Evolutionary conservation across 2,329 filamentous ascomycete genomes (phyloP), one percentile per base, ranked within the genome.

Genomic region (Phialocephala sp.): DNA sequence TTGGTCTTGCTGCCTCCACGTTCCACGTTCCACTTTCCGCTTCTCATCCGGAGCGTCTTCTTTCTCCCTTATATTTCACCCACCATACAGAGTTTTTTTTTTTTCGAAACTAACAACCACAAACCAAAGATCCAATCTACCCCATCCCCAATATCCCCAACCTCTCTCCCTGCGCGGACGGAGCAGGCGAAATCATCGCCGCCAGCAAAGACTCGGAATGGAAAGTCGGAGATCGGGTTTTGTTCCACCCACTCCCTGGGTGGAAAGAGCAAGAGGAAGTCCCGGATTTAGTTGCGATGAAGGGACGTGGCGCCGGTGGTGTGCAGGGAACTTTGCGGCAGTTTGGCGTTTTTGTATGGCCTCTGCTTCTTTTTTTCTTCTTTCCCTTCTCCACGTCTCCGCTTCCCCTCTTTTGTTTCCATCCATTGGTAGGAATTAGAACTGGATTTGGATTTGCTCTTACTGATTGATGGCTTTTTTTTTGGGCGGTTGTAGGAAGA

Each of bases 141-240:
- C 55, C 55, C 14, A 9, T 57, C n/a, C 12, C 4, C 35, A 57
- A 57, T 32, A 57, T 37, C 32, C 15, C 32, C 9, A n/a, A 8
- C 35, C 55, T 57, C 18, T 37, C 55, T n/a, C 55, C 55, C 35
- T 43, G 35, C 47, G 57, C 57, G 5, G 57, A 59, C 27, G 57
- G 57, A 15, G 15, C 57, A 12, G 57, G 57, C 37, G 57, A 59
- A 20, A 35, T 59, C 2, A 14, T 20, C 37, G 24, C 45, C 32
- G 18, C 35, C n/a, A 27, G 45, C 18, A 22, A 20, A 22, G 45
- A 54, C 12, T 54, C 45, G 5, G 20, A 27, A 4, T 61, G 45
- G 45, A 61, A 61, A 61, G 27, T 58, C 1, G 52, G 52, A 59
- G 62, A 59, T 36, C 14, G 56, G 3, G 56, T 59, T 35, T 39